phyloP scores from a whole-genome alignment of 176 grass and related monocot species.

The Cenchrus purpureus region DNA sequence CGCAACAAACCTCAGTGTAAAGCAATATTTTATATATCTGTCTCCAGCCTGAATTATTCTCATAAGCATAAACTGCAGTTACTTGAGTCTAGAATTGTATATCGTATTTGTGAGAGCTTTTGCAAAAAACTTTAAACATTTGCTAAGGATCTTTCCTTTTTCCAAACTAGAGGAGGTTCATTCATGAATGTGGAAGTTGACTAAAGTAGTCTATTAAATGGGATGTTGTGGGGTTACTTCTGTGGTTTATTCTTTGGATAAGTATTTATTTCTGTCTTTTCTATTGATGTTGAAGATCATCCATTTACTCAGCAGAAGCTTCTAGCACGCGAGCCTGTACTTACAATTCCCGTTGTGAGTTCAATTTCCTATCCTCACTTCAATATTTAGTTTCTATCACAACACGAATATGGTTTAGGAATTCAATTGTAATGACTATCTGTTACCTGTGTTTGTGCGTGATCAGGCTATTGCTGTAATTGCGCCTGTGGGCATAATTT shows the following conservation, averaged over 20 bases:
- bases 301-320: constrained; percentile 49
- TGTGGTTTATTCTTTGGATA: neutral
- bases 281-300: constrained; percentile 35
- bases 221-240: neutral
- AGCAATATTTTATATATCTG: constrained; percentile 8
- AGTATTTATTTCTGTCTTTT: constrained; percentile 25
- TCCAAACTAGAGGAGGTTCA: neutral
- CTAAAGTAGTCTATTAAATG: neutral
- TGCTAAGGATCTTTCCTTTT: neutral
- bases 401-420: neutral
- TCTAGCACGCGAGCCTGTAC: constrained; percentile 34
- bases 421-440: neutral
- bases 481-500: constrained; percentile 32
- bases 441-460: constrained; percentile 1
- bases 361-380: neutral
- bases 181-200: neutral
- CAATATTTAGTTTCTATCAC: neutral
- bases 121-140: neutral
- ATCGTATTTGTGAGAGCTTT: neutral
- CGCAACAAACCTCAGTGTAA: constrained; percentile 51
- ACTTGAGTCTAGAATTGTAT: neutral
- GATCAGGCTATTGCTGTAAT: constrained; percentile 48
- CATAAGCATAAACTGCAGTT: neutral
- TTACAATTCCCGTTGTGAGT: constrained; percentile 33
- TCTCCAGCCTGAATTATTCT: constrained; percentile 4